phyloP scores from a whole-genome alignment of 352 stramenopile species.

The Pythium oligandrum region DNA sequence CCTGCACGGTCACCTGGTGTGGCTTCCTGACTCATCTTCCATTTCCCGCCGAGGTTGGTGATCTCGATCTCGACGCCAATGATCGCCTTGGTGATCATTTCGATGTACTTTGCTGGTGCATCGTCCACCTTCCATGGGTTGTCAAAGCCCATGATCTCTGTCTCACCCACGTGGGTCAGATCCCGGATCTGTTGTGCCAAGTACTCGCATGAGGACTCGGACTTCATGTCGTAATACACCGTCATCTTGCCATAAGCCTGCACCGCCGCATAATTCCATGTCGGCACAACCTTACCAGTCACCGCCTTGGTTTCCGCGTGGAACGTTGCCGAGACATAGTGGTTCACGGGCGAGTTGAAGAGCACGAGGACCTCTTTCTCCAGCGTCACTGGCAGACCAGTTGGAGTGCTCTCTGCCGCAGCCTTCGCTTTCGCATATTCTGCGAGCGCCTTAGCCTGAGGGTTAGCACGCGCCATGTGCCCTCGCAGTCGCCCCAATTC shows the following conservation, averaged over 20 bases:
- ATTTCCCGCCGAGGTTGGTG: conserved; percentile 14
- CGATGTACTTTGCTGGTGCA: conserved; percentile 15
- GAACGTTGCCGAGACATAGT: conserved; percentile 16
- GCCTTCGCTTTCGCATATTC: conserved; percentile 7
- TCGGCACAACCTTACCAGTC: conserved; percentile 22
- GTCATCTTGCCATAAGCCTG: conserved; percentile 15
- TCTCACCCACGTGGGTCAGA: conserved; percentile 15
- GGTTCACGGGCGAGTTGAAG: conserved; percentile 15
- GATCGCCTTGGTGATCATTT: conserved; percentile 15
- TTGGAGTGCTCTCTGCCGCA: background rate
- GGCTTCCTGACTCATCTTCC: conserved; percentile 21
- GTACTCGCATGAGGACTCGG: conserved; percentile 3
- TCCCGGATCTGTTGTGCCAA: conserved; percentile 13
- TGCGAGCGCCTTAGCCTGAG: conserved; percentile 10
- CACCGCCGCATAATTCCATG: conserved; percentile 19
- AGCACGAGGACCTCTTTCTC: conserved; percentile 16
- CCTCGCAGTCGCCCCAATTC: conserved; percentile 14
- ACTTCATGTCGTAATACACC: conserved; percentile 12
- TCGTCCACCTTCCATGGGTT: conserved; percentile 19
- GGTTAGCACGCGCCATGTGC: conserved; percentile 17
- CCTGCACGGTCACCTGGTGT: conserved; percentile 7
- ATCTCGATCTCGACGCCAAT: conserved; percentile 20
- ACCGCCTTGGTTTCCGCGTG: conserved; percentile 14
- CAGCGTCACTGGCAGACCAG: background rate
- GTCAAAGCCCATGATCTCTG: conserved; percentile 11